Percentiles rank a stretch among this genome's conserved stretches.
Evolutionary conservation across 257 asterid genomes (phyloP).

Genomic region (Solanum bulbocastanum): DNA sequence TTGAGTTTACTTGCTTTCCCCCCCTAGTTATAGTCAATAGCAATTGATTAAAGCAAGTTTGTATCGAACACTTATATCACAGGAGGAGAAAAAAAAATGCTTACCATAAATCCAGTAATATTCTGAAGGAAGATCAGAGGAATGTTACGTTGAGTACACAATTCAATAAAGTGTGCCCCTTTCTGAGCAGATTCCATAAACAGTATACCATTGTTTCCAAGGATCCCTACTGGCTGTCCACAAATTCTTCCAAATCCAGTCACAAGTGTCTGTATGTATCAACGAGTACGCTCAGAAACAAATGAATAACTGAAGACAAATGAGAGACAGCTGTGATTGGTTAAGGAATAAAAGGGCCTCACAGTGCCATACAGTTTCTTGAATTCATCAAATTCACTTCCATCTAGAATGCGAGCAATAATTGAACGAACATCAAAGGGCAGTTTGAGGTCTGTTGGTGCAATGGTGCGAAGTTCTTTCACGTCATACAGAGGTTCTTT

Average conservation of each 20-base stretch:
- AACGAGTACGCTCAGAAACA: not conserved
- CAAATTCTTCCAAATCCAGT: conserved; percentile 88
- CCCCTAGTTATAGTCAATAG: not conserved
- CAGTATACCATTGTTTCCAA: conserved; percentile 87
- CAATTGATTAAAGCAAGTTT: not conserved
- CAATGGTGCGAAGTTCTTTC: conserved; percentile 77
- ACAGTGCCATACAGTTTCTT: conserved; percentile 98
- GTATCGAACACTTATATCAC: not conserved
- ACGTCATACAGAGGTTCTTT: conserved; percentile 77
- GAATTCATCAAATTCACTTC: conserved; percentile 97
- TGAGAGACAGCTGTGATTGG: not conserved
- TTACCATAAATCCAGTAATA: conserved; percentile 93
- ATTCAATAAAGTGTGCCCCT: conserved; percentile 93
- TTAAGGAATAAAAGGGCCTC: conserved; percentile 32
- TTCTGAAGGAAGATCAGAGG: conserved; percentile 94
- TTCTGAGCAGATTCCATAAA: conserved; percentile 95
- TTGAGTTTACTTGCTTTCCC: not conserved
- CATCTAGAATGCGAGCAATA: conserved; percentile 86
- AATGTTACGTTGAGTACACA: conserved; percentile 84
- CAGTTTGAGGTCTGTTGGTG: conserved; percentile 87
- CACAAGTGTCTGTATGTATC: conserved; percentile 62
- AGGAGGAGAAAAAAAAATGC: not conserved
- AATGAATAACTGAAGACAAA: not conserved
- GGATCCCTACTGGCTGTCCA: conserved; percentile 92
- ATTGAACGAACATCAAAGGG: conserved; percentile 74